Base-by-base conservation (phyloP, 169 alveolate species). In the Plasmodium blacklocki region DNA sequence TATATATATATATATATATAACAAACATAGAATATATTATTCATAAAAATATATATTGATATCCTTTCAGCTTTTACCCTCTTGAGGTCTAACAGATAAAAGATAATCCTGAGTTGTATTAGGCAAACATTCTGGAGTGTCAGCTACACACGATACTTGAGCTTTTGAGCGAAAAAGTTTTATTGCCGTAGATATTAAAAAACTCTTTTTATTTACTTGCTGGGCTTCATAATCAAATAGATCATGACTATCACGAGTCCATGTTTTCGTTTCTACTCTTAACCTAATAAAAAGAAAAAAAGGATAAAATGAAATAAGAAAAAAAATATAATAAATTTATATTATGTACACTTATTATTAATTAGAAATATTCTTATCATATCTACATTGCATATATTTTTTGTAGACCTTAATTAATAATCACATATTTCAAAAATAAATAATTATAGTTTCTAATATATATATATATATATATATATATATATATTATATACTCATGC, bases 161-260 rank as follows among this genome's bases (percentile, higher is more conserved):
- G 91, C 83, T 73, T 71, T 83, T 21, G 85, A 83, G 15, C 91
- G 91, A 83, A 83, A 83, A 19, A 83, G 73, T 58, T 83, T 83
- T 14, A 83, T 83, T 58, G 91, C 83, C 19, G 83, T 68, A 80
- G 92, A 91, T 83, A 93, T 96, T 73, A 91, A 73, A 80, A 92
- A 92, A 59, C 72, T 75, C 66, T 88, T 92, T 71, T 88, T 92
- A 47, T 92, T 92, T 47, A 96, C 94, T 64, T 96, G 98, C 29
- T 93, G 95, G 11, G 98, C 96, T 93, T 97, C 99, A 87, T 97
- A 97, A 95, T 97, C 99, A 91, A 97, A 98, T 67, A 98, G 95
- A 67, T 97, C 99, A 74, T 98, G 99, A 60, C 98, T 94, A 94
- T 98, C 99, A 47, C 99, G 93, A 54, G 96, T 92, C 99, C 99